Base-by-base conservation (phyloP, 1,284 basidiomycete species). In the Thelephora terrestris region DNA sequence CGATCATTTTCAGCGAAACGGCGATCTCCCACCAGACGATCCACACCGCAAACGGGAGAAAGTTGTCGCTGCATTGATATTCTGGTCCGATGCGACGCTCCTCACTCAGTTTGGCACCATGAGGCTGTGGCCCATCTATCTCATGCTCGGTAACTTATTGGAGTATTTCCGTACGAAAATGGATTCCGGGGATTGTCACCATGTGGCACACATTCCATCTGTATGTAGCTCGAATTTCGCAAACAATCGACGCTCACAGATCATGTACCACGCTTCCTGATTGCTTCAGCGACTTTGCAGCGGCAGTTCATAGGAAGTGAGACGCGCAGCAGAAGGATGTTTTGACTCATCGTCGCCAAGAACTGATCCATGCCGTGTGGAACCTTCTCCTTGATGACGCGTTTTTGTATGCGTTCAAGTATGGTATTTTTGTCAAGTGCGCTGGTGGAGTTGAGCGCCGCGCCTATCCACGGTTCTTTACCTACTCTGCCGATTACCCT, bases 51-150 rank as follows among this genome's bases (percentile, higher is more conserved):
- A 50, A 6, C 39, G 62, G 0, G 37, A 39, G 37, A 39, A 17
- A 17, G 14, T 39, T 6, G 14, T 39, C 14, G 37, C 37, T 39
- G 37, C 37, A 39, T 14, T 39, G 17, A 39, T 39, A 14, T 39
- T 39, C 37, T 39, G 37, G 37, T 39, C 37, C 14, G 21, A 39
- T 14, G n/a, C 37, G 14, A 39, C 21, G 14, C 61, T 62, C 32
- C 44, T 63, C 3, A 55, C 63, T 0, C 47, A 60, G 7, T 65
- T 64, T 43, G 61, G 63, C 5, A 46, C 50, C 14, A 50, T 58
- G 10, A 58, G 57, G 37, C 43, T 60, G 0, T 66, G 64, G 63
- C 64, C 65, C 0, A 34, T 63, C 1, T 67, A 66, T 51, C 10
- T 53, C 7, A 55, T 52, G 36, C 55, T 64, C 32, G 62, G 59